These are phyloP conservation scores for Corchorus olitorius DNA, from an alignment of 345 rosid genomes.

Conservation along the genomic window DNA sequence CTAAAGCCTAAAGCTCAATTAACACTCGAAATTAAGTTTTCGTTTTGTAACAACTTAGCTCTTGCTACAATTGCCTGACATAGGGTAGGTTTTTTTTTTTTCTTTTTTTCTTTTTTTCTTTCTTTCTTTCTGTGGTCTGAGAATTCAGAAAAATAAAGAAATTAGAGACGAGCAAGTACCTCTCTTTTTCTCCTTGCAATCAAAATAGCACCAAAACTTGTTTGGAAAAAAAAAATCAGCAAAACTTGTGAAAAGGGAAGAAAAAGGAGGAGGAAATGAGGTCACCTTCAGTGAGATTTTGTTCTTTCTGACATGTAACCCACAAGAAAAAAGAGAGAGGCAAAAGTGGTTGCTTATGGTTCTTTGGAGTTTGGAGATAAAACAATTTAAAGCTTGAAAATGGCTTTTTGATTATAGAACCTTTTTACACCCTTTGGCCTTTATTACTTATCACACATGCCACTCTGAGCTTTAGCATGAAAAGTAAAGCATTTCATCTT, in stretches of 20 bases:
- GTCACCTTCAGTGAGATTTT: background rate
- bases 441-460: too few species aligned
- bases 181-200: too few species aligned
- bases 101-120: too few species aligned
- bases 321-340: background rate
- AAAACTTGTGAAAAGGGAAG: background rate
- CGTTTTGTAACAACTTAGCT: background rate
- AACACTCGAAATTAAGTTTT: background rate
- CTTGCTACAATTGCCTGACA: background rate
- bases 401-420: too few species aligned
- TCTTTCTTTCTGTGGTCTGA: too few species aligned
- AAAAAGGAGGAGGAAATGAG: background rate
- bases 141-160: background rate
- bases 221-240: too few species aligned
- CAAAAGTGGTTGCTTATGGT: background rate
- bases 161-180: too few species aligned
- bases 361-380: background rate
- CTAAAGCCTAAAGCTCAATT: background rate
- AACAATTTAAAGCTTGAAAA: too few species aligned
- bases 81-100: background rate
- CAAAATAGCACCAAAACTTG: too few species aligned
- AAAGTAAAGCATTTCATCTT: too few species aligned
- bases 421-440: too few species aligned
- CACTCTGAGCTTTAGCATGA: too few species aligned
- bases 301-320: conserved; percentile 1